Base-by-base conservation (phyloP, 805 yeast species). In the Wickerhamomyces queroliae region DNA sequence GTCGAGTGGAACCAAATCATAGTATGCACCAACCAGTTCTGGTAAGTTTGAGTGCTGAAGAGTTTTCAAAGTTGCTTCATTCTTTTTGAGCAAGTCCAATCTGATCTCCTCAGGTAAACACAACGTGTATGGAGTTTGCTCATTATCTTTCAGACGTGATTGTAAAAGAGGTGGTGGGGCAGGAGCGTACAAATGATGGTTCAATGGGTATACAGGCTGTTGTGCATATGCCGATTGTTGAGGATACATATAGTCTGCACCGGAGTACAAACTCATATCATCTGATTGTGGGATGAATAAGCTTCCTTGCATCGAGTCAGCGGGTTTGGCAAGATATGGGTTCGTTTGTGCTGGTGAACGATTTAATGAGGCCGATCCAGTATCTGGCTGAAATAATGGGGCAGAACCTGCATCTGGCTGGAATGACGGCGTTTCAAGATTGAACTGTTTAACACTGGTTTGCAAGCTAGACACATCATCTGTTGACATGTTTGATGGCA, bases 131-230 rank as follows among this genome's bases (percentile, higher is more conserved):
- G 81, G 75, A 24, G 77, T 78, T 32, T 88, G 73, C 61, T 89
- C 90, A 56, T 89, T 79, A 1, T 86, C 77, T 36, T 73, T 71
- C 45, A 84, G 64, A 12, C 80, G 78, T 9, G 74, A 60, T 30
- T 71, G 69, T 35, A 80, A 59, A 53, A 82, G 80, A 8, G 89
- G 90, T 3, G 90, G 87, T 9, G 96, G 91, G 23, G 78, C 73
- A 2, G 97, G 97, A 0, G 96, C 93, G 62, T 91, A 90, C 29
- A 88, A 63, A 61, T 90, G 96, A 57, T 86, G 85, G 53, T 88
- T 88, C 33, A 86, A 63, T 0, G 84, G 83, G 47, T 64, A 78
- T 28, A 58, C 37, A 25, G 64, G 48, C 16, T 44, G 47, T 24
- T 36, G 47, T 16, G 17, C 42, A 29, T 52, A 40, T 37, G 48